Percentiles rank a stretch among this genome's conserved stretches.
Conservation (phyloP, 176 grass and related monocot species). For the Triticum dicoccoides region DNA sequence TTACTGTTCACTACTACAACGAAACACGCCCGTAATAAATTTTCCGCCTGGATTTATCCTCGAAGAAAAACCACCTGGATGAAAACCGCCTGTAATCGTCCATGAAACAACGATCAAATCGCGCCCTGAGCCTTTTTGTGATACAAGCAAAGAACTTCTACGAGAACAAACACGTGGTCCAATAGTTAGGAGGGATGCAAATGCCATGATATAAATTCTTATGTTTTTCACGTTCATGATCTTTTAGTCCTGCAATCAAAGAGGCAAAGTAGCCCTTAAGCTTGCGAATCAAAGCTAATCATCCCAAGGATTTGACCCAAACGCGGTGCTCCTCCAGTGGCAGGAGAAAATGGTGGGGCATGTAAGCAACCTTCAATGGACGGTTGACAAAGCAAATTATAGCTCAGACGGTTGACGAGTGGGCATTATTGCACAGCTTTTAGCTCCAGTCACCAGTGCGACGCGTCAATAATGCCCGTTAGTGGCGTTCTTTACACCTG, state of each 20-base stretch:
- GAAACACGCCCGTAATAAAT: no score
- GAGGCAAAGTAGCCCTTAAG: not conserved
- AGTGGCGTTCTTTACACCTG: constrained; percentile 12
- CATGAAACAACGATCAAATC: no score
- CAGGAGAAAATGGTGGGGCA: constrained; percentile 10
- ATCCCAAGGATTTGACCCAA: constrained; percentile 19
- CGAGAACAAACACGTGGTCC: no score
- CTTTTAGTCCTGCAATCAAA: not conserved
- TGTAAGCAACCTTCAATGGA: not conserved
- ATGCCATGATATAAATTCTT: not conserved
- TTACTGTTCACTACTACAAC: no score
- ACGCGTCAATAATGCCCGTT: constrained; percentile 4
- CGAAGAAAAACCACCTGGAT: no score
- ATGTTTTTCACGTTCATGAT: not conserved
- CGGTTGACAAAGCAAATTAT: constrained; percentile 18
- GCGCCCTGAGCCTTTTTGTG: not conserved
- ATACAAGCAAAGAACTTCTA: not conserved
- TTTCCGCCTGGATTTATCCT: no score
- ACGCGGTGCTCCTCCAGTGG: not conserved
- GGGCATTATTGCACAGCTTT: not conserved
- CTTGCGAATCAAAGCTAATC: not conserved
- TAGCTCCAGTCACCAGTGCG: not conserved
- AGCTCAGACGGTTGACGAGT: not conserved
- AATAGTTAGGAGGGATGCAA: not conserved
- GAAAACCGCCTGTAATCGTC: no score